Base-by-base conservation (phyloP, 2,329 filamentous ascomycete genomes). In the Trichoderma pleuroti region DNA sequence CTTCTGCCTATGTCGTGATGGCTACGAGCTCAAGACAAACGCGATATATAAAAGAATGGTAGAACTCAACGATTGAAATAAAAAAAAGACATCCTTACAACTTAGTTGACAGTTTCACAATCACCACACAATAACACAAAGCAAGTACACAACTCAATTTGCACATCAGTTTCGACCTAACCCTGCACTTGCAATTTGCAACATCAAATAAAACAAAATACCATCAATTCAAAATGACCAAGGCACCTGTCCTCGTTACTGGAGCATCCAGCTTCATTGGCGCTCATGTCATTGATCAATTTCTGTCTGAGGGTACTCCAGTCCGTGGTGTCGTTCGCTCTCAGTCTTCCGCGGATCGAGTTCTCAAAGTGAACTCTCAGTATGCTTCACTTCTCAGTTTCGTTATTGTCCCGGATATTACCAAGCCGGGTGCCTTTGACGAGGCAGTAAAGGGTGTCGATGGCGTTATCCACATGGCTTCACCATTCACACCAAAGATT, bases 201-300 rank as follows among this genome's bases (percentile, higher is more conserved):
- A 7, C 42, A 21, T 21, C 42, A 28, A n/a, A 14, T 4, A 56
- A 56, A 26, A 18, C 7, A 32, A n/a, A 30, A 59, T 10, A 59
- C 7, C 4, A 61, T 39, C 30, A 16, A n/a, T 14, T 11, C 12
- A 67, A 39, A 21, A 67, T 67, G 49, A 24, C 64, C 10, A 67
- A 62, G 26, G 57, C 39, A 39, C 52, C 57, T 9, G 34, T 69
- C 8, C 30, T 69, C 11, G 30, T 69, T 6, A 69, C 57, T 62
- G 67, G 67, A 28, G 67, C 67, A 2, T 69, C 67, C 3, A 69
- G 67, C 10, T 69, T 52, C 12, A 34, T 69, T 54, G 57, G 57
- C 3, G 67, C 67, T 24, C 67, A 69, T 54, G 57, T 69, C 24
- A 42, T 69, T 21, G 57, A 69, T 12, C 67, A 61, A n/a, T 69